Evolutionary conservation across 23 red algal species (phyloP).

Genomic region (Gracilaria vermiculophylla): DNA sequence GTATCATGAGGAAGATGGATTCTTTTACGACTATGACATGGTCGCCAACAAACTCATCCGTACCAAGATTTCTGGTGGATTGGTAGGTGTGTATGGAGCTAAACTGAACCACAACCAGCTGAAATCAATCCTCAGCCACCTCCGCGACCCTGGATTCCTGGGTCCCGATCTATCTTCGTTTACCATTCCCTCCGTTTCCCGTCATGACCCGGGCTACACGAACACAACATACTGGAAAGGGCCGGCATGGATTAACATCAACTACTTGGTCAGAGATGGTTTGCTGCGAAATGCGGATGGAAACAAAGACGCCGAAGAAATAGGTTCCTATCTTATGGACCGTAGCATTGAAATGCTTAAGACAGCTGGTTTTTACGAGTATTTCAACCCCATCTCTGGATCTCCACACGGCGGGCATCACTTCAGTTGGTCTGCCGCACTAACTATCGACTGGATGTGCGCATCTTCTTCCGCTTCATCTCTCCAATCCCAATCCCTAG

Average conservation of each 20-base stretch:
- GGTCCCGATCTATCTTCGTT: conserved; percentile 21
- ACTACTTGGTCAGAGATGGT: conserved; percentile 65
- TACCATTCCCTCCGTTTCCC: conserved; percentile 41
- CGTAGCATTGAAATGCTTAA: conserved; percentile 34
- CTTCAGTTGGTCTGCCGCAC: conserved; percentile 57
- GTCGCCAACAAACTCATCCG: conserved; percentile 28
- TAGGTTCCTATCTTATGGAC: conserved; percentile 19
- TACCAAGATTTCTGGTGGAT: conserved; percentile 39
- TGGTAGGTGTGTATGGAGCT: conserved; percentile 49
- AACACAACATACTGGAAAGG: conserved; percentile 58
- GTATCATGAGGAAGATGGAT: conserved; percentile 31
- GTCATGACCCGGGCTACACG: conserved; percentile 39
- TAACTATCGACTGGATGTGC: conserved; percentile 62
- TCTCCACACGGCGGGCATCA: conserved; percentile 49
- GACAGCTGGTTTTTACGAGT: conserved; percentile 62
- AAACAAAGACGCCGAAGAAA: conserved; percentile 22
- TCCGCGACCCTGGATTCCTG: conserved; percentile 9
- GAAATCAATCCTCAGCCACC: neutral
- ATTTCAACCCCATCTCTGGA: conserved; percentile 58
- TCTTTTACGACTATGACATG: conserved; percentile 62
- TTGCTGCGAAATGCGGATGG: conserved; percentile 42
- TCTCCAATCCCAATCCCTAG: neutral
- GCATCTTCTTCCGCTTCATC: neutral
- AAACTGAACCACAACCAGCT: neutral
- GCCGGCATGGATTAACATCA: conserved; percentile 70